Conservation (phyloP, 2,329 filamentous ascomycete species). For the Stachybotrys echinatus region DNA sequence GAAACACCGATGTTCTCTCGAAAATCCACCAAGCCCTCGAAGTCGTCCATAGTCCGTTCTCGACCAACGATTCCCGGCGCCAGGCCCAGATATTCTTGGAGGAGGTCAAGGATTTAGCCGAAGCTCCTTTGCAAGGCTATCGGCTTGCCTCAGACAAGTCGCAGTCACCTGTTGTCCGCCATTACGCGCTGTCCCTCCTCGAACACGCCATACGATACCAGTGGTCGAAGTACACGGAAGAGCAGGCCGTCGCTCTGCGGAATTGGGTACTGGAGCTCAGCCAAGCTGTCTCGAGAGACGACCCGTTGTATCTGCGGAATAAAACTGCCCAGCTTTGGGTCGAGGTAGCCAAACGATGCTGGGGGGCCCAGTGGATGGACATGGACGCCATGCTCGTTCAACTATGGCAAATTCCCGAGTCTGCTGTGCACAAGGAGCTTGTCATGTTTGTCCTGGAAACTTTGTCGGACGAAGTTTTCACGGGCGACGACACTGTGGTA, state of each 20-base stretch:
- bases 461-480: conserved; percentile 90
- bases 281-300: conserved; percentile 61
- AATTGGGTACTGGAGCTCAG: conserved; percentile 77
- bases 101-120: conserved; percentile 69
- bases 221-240: conserved; percentile 67
- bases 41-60: conserved; percentile 77
- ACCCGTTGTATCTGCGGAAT: conserved; percentile 81
- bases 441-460: conserved; percentile 86
- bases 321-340: conserved; percentile 95
- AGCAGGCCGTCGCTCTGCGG: conserved; percentile 64
- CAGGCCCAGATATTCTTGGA: conserved; percentile 85
- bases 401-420: conserved; percentile 70
- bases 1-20: conserved; percentile 44
- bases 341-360: conserved; percentile 87
- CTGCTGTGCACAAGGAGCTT: conserved; percentile 69
- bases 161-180: conserved; percentile 77
- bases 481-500: conserved; percentile 81
- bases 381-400: conserved; percentile 83
- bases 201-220: conserved; percentile 85
- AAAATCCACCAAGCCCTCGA: conserved; percentile 81
- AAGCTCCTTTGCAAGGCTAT: conserved; percentile 83
- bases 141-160: conserved; percentile 69
- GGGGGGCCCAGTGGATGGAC: conserved; percentile 88
- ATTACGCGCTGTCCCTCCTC: conserved; percentile 88
- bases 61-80: conserved; percentile 73